A percentile compares a stretch with the other conserved stretches of the same genome.
Conservation (phyloP, 2,329 filamentous ascomycete species). For the Ophiostoma perfectum region DNA sequence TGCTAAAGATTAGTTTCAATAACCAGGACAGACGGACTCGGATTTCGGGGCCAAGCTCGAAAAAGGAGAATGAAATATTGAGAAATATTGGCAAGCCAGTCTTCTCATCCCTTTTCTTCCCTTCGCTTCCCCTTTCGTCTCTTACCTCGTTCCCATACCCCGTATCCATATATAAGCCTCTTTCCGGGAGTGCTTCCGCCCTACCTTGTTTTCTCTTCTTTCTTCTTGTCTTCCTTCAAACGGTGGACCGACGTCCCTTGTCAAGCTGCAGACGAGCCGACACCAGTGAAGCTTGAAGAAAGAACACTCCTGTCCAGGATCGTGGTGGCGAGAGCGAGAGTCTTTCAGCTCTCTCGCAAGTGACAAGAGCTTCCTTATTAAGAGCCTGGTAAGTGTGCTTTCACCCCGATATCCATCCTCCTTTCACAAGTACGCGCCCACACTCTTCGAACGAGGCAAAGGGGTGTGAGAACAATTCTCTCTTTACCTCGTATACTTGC, state of each 20-base stretch:
- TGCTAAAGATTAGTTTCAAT: neutral
- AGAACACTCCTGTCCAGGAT: neutral
- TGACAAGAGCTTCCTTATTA: slow-evolving; percentile 3
- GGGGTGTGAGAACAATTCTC: slow-evolving; percentile 17
- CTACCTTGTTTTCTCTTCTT: neutral
- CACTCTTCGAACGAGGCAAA: neutral
- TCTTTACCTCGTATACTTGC: slow-evolving; percentile 11
- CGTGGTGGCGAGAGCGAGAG: neutral
- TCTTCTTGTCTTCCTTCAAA: neutral
- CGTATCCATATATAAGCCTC: neutral
- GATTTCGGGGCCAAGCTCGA: neutral
- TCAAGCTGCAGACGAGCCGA: neutral
- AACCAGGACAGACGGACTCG: neutral
- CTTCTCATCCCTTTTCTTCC: neutral
- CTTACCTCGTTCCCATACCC: neutral
- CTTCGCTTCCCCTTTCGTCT: neutral
- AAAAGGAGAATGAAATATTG: neutral
- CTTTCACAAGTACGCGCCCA: neutral
- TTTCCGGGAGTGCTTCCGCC: neutral
- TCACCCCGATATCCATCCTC: neutral
- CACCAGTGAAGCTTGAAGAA: neutral
- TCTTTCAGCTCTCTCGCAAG: slow-evolving; percentile 1
- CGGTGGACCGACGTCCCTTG: neutral
- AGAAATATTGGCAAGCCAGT: slow-evolving; percentile 5
- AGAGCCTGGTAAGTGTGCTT: neutral